Evolutionary conservation across 2,329 filamentous ascomycete species (phyloP).

Genomic region (Reticulascus tulasneorum): DNA sequence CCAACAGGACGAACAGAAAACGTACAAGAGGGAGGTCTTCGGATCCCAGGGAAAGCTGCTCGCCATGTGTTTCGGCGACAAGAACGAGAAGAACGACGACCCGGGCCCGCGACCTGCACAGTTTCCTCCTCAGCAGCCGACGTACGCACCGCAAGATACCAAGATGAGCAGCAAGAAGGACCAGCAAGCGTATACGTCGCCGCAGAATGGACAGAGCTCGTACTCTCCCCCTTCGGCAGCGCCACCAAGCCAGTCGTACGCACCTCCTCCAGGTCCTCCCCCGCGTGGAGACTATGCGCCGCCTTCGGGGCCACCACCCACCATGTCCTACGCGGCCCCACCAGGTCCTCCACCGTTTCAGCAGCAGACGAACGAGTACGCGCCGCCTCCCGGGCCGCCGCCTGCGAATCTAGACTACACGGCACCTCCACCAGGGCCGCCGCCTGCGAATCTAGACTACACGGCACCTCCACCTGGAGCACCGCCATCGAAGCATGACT

Average conservation of each 20-base stretch:
- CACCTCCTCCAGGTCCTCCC: slow-evolving; percentile 13
- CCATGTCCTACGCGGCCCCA: slow-evolving; percentile 26
- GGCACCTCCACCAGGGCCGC: slow-evolving; percentile 32
- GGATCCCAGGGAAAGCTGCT: background rate
- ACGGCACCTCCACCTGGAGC: slow-evolving; percentile 24
- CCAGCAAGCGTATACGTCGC: slow-evolving; percentile 18
- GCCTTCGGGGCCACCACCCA: slow-evolving; percentile 26
- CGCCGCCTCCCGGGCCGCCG: slow-evolving; percentile 26
- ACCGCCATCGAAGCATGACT: slow-evolving; percentile 53
- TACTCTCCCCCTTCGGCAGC: slow-evolving; percentile 16
- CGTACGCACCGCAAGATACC: slow-evolving; percentile 13
- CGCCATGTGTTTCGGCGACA: slow-evolving; percentile 48
- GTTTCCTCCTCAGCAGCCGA: slow-evolving; percentile 7
- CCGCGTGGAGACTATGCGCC: slow-evolving; percentile 14
- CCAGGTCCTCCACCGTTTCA: slow-evolving; percentile 29
- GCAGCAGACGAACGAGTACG: slow-evolving; percentile 16
- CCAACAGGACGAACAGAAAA: no score
- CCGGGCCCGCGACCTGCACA: slow-evolving; percentile 35
- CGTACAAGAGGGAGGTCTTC: no score
- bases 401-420: slow-evolving; percentile 21
- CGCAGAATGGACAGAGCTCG: slow-evolving; percentile 3
- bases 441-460: slow-evolving; percentile 15
- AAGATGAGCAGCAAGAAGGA: slow-evolving; percentile 20
- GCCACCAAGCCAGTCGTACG: slow-evolving; percentile 17
- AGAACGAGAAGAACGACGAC: slow-evolving; percentile 33